phyloP scores from a whole-genome alignment of 1,139 yeast genomes.

The Kurtzmaniella quercitrusa region DNA sequence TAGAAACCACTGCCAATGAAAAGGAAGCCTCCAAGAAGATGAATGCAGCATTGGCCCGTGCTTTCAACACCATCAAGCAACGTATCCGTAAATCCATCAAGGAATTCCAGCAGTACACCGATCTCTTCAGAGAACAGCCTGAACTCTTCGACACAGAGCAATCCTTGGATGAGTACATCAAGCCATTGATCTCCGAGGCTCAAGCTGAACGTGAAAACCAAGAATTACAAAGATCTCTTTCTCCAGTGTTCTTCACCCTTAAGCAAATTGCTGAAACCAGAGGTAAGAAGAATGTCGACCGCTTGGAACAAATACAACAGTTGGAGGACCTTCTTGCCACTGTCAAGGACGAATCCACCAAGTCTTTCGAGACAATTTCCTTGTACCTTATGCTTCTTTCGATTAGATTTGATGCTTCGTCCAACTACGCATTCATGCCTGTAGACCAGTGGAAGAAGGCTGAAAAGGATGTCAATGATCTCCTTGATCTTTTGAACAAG shows the following conservation, averaged over 20 bases:
- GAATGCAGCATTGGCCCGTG: constrained; percentile 81
- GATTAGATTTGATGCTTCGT: constrained; percentile 76
- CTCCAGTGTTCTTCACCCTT: constrained; percentile 67
- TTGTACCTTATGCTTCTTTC: constrained; percentile 82
- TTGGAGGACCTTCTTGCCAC: constrained; percentile 61
- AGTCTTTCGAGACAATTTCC: constrained; percentile 72
- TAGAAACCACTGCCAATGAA: constrained; percentile 54
- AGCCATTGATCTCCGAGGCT: constrained; percentile 17
- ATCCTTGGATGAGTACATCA: constrained; percentile 23
- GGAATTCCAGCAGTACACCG: constrained; percentile 58
- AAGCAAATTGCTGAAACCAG: constrained; percentile 79
- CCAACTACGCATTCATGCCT: constrained; percentile 71
- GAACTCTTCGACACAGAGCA: constrained; percentile 63
- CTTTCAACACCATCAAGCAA: constrained; percentile 85
- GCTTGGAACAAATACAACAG: constrained; percentile 67
- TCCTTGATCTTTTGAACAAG: constrained; percentile 66
- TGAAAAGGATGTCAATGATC: constrained; percentile 54
- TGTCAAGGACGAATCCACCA: constrained; percentile 26
- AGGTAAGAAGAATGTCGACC: constrained; percentile 93
- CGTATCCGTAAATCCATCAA: constrained; percentile 78
- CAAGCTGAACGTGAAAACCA: constrained; percentile 13
- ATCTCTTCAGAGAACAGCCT: constrained; percentile 63
- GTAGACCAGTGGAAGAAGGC: constrained; percentile 76
- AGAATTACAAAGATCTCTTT: constrained; percentile 22
- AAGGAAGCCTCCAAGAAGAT: constrained; percentile 60